Evolutionary conservation across 495 filamentous ascomycete genomes (phyloP), one percentile per base, ranked within the genome.

Genomic region (Jackrogersella multiformis): DNA sequence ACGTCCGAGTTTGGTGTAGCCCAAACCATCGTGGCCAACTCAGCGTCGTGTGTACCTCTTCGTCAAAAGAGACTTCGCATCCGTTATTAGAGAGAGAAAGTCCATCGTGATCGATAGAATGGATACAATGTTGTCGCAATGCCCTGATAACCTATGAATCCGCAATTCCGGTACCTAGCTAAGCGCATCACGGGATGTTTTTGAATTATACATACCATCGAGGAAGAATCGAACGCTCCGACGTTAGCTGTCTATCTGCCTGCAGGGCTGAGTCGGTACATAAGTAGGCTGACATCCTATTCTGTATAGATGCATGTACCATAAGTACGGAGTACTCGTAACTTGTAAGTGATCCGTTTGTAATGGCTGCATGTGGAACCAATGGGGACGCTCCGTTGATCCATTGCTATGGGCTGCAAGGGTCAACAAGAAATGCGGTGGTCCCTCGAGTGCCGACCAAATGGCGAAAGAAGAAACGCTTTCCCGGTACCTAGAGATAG

Each of bases 331-430:
- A 62, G 36, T 45, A 54, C 48, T 56, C 18, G 56, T 28, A 42
- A 54, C 48, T 56, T 13, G 56, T 28, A 42, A 63, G 58, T 39
- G 61, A 67, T 69, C 63, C 59, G 65, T 53, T 60, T 56, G 35
- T 60, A 39, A 41, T 70, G 56, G 64, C 51, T 64, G 60, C 60
- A 53, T 55, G 16, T 55, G 48, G 48, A 38, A 41, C 72, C 72
- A 72, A 74, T 72, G 38, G 61, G 44, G 59, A 56, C 30, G 58
- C 59, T 36, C 64, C 49, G 57, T 32, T 62, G 65, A 72, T 61
- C 69, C 68, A 74, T 62, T 65, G 60, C 54, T 66, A 65, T 58
- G 69, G 65, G 58, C 59, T 69, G 64, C 69, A 58, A 72, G 60
- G 66, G 56, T 58, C 23, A 38, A 65, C 45, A 46, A 63, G 5